These are phyloP conservation scores for Fusarium tuaranense DNA, from an alignment of 2,329 filamentous ascomycete species.

Conservation along the genomic window DNA sequence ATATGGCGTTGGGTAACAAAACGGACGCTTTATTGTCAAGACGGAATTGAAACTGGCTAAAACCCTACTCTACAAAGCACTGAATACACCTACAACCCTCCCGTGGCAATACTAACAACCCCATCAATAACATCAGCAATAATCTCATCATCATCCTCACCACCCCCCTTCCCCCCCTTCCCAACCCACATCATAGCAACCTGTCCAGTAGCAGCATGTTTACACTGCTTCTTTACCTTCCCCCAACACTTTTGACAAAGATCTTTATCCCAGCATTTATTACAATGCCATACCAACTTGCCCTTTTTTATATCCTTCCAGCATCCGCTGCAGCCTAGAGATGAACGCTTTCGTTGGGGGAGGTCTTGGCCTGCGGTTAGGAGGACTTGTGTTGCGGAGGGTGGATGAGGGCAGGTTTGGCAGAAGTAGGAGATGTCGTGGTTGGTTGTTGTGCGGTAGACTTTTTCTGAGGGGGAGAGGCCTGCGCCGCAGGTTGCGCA, in stretches of 20 bases:
- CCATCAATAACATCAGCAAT: constrained; percentile 4
- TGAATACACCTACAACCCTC: not conserved
- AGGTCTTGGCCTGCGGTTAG: constrained; percentile 3
- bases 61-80: not conserved
- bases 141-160: constrained; percentile 3
- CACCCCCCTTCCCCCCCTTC: not conserved
- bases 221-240: constrained; percentile 28
- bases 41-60: not conserved
- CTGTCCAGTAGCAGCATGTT: constrained; percentile 23
- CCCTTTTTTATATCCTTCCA: constrained; percentile 25
- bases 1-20: not conserved
- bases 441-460: not conserved
- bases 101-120: constrained; percentile 2
- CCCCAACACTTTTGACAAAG: constrained; percentile 34
- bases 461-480: constrained; percentile 1
- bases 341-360: constrained; percentile 5
- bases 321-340: constrained; percentile 17
- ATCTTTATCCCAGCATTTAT: constrained; percentile 31
- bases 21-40: not conserved
- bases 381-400: not conserved
- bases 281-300: constrained; percentile 34
- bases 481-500: constrained; percentile 11
- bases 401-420: not conserved
- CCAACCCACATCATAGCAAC: constrained; percentile 30
- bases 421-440: not conserved